Conservation (phyloP, 1,284 basidiomycete species). For the Wallemia mellicola region DNA sequence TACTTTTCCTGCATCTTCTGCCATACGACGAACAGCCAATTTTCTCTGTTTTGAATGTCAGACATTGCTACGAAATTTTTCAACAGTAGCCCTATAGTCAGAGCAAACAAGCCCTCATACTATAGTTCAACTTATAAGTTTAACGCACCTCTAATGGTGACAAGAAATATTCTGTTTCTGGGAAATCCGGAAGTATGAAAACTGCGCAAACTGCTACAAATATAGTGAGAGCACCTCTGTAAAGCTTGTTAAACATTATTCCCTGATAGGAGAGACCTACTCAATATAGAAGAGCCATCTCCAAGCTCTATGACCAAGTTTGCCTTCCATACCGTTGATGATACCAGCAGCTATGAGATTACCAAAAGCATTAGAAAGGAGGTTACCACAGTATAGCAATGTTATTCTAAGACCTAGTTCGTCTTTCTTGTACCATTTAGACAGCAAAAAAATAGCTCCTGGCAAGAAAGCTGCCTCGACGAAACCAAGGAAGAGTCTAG, state of each 20-base stretch:
- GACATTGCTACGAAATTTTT: neutral
- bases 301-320: neutral
- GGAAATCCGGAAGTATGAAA: neutral
- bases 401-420: conserved; percentile 14
- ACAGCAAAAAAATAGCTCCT: conserved; percentile 14
- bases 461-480: conserved; percentile 12
- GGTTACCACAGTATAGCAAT: conserved; percentile 11
- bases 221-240: neutral
- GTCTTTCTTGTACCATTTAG: conserved; percentile 14
- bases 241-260: too few relatives aligned
- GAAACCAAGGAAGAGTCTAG: conserved; percentile 15
- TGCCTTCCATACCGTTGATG: neutral
- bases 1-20: neutral
- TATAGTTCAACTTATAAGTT: too few relatives aligned
- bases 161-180: neutral
- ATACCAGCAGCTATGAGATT: neutral
- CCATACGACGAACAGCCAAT: neutral
- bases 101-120: too few relatives aligned
- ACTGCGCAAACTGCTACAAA: neutral
- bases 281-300: neutral
- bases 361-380: conserved; percentile 7
- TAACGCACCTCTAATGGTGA: neutral
- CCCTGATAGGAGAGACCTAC: too few relatives aligned
- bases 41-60: neutral
- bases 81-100: too few relatives aligned